Conservation (phyloP, 805 yeast genomes). For the Barnettozyma sucrosica region DNA sequence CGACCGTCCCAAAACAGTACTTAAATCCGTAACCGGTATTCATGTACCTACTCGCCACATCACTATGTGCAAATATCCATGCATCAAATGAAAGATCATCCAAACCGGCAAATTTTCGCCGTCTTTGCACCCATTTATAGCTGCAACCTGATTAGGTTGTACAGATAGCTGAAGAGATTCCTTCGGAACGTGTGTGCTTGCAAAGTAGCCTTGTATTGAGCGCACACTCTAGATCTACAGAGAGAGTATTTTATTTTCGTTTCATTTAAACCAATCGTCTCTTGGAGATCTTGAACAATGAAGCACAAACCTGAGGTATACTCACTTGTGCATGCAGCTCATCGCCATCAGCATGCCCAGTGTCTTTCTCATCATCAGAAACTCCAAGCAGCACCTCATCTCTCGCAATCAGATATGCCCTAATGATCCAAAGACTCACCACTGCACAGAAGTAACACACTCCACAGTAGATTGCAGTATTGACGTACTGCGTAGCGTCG, state of each 20-base stretch:
- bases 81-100: too few relatives aligned
- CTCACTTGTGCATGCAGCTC: slow-evolving; percentile 20
- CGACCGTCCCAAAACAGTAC: background rate
- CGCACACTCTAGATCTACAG: background rate
- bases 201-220: too few relatives aligned
- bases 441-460: slow-evolving; percentile 44
- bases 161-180: too few relatives aligned
- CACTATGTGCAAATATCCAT: too few relatives aligned
- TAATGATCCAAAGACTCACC: slow-evolving; percentile 34
- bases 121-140: too few relatives aligned
- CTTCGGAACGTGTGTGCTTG: too few relatives aligned
- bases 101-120: too few relatives aligned
- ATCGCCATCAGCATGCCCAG: slow-evolving; percentile 20
- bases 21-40: too few relatives aligned
- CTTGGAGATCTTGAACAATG: slow-evolving; percentile 10
- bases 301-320: background rate
- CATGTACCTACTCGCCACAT: too few relatives aligned
- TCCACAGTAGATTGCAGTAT: slow-evolving; percentile 58
- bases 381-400: slow-evolving; percentile 27
- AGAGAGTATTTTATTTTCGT: background rate
- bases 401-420: slow-evolving; percentile 54
- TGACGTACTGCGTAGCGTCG: slow-evolving; percentile 42
- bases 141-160: too few relatives aligned
- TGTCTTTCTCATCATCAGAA: slow-evolving; percentile 16
- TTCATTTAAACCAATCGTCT: slow-evolving; percentile 10